Base-by-base conservation (phyloP, 2,329 filamentous ascomycete species). In the Bipolaris sorokiniana region DNA sequence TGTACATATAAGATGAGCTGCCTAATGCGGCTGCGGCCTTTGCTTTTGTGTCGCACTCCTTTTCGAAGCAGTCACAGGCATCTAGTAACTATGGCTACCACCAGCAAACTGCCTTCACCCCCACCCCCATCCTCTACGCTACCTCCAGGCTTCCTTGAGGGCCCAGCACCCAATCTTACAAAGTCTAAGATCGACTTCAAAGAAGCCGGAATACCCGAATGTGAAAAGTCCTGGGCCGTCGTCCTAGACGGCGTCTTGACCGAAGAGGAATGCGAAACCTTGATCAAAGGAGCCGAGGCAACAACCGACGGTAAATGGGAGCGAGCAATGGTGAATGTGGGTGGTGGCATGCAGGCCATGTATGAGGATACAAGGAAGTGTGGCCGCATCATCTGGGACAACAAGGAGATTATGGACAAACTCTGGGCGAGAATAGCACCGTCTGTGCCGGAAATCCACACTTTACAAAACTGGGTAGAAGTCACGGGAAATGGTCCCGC, bases 351-450 rank as follows among this genome's bases (percentile, higher is more conserved):
- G 54, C 87, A 94, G 75, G 75, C 80, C 2, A 73, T 87, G 40
- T 76, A 81, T 3, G 79, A 83, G 1, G 82, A 86, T 7, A 85
- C 85, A 47, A 82, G 91, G 15, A 88, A 90, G 59, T 88, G 88
- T 66, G 88, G 88, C n/a, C 83, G 91, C 3, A 90, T 94, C 62
- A 88, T 95, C 64, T 90, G 87, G 84, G 90, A 95, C 68, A 77
- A 83, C 13, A 79, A 82, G 47, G 83, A 84, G 1, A 63, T 94
- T 1, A 87, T 86, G 0, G 81, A 84, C 22, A 83, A 85, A 20
- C 66, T 95, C 0, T 88, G 89, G 83, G 79, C 77, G 38, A 82
- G 91, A 9, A 72, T 85, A 13, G 71, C 76, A 55, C 76, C 76
- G 5, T 76, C 77, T 20, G 64, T 86, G 10, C 77, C 77, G 0